phyloP scores from a whole-genome alignment of 306 rosid genomes.

The Inga oerstediana region DNA sequence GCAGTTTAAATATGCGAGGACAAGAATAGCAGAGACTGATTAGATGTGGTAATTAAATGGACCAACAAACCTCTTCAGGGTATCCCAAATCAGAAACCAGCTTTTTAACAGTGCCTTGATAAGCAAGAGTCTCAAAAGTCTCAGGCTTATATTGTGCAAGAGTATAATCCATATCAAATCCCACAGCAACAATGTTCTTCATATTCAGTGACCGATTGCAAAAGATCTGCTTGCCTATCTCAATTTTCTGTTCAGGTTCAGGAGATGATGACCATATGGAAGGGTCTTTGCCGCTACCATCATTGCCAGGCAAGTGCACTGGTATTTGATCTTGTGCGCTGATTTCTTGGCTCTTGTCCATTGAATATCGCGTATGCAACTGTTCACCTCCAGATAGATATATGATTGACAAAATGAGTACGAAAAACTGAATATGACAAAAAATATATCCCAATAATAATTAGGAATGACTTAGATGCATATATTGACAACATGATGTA shows the following conservation, averaged over 20 bases:
- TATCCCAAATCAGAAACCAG: constrained; percentile 89
- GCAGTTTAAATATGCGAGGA: constrained; percentile 16
- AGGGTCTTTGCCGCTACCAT: constrained; percentile 44
- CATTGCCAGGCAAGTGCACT: constrained; percentile 30
- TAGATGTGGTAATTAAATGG: constrained; percentile 23
- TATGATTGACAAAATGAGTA: not conserved
- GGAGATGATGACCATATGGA: constrained; percentile 73
- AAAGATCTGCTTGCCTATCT: constrained; percentile 79
- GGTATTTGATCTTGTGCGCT: constrained; percentile 37
- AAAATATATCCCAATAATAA: not conserved
- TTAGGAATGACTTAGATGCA: not conserved
- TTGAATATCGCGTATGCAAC: constrained; percentile 41
- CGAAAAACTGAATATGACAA: not conserved
- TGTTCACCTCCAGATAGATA: constrained; percentile 39
- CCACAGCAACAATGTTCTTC: constrained; percentile 92
- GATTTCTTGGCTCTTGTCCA: constrained; percentile 46
- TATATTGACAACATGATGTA: not conserved
- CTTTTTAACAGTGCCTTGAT: constrained; percentile 88
- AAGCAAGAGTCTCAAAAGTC: constrained; percentile 95
- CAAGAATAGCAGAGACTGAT: constrained; percentile 2
- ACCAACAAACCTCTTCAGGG: constrained; percentile 79
- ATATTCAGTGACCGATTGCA: constrained; percentile 94
- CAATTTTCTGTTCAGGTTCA: constrained; percentile 57
- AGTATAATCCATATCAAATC: constrained; percentile 99
- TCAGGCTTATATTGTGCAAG: constrained; percentile 98